A percentile compares a stretch with the other conserved stretches of the same genome.
These are phyloP conservation scores for Stephania yunnanensis DNA, from an alignment of 164 flowering plant species.

Conservation along the genomic window DNA sequence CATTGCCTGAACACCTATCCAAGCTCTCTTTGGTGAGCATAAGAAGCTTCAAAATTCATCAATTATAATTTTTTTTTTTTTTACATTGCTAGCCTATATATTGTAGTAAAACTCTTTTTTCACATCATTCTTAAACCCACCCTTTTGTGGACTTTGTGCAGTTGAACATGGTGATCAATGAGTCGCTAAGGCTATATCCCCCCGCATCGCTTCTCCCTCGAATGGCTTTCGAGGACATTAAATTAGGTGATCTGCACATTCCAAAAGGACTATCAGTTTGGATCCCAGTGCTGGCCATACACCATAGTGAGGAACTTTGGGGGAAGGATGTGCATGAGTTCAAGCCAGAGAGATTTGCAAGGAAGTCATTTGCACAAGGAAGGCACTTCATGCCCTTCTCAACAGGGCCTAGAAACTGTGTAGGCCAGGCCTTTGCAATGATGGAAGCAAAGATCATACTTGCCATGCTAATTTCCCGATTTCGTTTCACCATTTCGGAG, in stretches of 20 bases:
- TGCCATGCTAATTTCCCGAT: constrained; percentile 57
- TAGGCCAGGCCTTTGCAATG: constrained; percentile 82
- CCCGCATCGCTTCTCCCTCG: constrained; percentile 78
- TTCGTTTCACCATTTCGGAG: constrained; percentile 62
- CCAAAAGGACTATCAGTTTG: constrained; percentile 85
- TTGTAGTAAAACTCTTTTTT: no score
- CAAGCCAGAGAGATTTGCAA: constrained; percentile 72
- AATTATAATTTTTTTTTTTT: no score
- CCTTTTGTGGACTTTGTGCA: constrained; percentile 23
- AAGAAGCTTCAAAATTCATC: neutral
- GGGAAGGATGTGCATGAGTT: constrained; percentile 86
- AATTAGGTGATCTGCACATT: constrained; percentile 68
- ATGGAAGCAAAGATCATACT: constrained; percentile 88
- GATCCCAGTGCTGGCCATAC: constrained; percentile 88
- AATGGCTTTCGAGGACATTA: constrained; percentile 79
- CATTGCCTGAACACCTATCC: constrained; percentile 67
- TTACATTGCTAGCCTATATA: neutral
- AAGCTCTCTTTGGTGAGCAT: constrained; percentile 62
- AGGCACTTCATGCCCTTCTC: constrained; percentile 82
- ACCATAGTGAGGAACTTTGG: constrained; percentile 81
- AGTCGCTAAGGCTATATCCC: constrained; percentile 81
- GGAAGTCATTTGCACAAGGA: constrained; percentile 37
- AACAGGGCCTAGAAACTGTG: constrained; percentile 76
- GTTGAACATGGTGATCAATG: constrained; percentile 87
- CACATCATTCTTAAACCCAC: neutral